Evolutionary conservation across 257 asterid genomes (phyloP), one percentile per base, ranked within the genome.

Genomic region (Hygrophila difformis): DNA sequence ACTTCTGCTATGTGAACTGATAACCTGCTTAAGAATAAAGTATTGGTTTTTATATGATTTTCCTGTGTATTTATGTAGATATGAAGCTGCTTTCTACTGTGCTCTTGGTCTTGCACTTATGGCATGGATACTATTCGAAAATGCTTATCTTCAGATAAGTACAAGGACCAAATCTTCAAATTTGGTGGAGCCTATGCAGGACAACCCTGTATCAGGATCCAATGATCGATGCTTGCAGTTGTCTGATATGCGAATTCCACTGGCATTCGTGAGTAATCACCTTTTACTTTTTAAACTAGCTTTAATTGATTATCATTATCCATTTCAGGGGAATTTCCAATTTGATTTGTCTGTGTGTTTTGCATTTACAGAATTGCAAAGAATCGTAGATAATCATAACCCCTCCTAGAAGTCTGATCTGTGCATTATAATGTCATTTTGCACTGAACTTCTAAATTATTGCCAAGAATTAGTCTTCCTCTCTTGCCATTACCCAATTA

Each of bases 111-210:
- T 85, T 61, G 83, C 93, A 29, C 89, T 89, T 31, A 50, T 80
- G 75, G 93, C 88, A n/a, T 89, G 98, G 98, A 73, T 82, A 40
- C 82, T 85, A 20, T 76, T 80, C 23, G 98, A 89, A 72, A 89
- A 82, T 58, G 83, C 75, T 40, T 37, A 65, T 65, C 82, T 75
- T 59, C 33, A 65, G 37, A 44, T 63, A 59, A 77, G 63, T 49
- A 84, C 65, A 68, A 51, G 13, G 20, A 59, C 62, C 37, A 57
- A 57, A 35, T 69, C 82, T 64, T 70, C 81, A 47, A 56, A 53
- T 53, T 51, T 86, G 38, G 41, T 28, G 13, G 47, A 67, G 28
- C 56, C 61, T 48, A 39, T 50, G 74, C 80, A 69, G 68, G 92
- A 73, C 53, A 66, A 69, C 45, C 61, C 66, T 16, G 62, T 55